Conservation (phyloP, 306 rosid species). For the Dryas octopetala region DNA sequence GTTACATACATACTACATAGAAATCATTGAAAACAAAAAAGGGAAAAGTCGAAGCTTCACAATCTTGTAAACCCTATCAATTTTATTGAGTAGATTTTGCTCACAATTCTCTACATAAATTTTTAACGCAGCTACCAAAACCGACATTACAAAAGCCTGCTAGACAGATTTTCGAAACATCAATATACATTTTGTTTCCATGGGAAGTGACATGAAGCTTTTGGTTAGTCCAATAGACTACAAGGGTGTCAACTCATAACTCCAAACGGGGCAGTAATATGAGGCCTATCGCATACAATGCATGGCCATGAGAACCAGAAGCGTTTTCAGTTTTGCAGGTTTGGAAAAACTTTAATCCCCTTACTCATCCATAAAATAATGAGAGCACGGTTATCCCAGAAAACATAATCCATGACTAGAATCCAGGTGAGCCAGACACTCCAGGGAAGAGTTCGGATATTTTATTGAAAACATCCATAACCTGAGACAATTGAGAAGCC, state of each 20-base stretch:
- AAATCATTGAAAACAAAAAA: too few species aligned
- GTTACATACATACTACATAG: too few species aligned
- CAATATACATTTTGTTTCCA: not conserved
- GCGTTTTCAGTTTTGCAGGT: not conserved
- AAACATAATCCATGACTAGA: not conserved
- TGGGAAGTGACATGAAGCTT: not conserved
- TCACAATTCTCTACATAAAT: not conserved
- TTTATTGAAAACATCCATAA: slow-evolving; percentile 90
- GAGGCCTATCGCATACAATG: not conserved
- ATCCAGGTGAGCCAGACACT: slow-evolving; percentile 69
- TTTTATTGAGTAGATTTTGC: not conserved
- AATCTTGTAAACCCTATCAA: not conserved
- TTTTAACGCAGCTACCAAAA: not conserved
- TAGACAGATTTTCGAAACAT: not conserved
- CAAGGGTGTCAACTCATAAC: slow-evolving; percentile 3
- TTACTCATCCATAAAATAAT: not conserved
- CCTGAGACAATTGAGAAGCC: slow-evolving; percentile 39
- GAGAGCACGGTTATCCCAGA: not conserved
- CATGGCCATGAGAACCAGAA: not conserved
- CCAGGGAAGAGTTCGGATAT: slow-evolving; percentile 97
- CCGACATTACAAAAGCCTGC: not conserved
- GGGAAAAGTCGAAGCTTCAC: not conserved
- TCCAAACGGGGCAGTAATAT: not conserved
- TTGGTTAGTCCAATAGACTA: not conserved
- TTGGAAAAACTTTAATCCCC: not conserved